A percentile compares a stretch with the other conserved stretches of the same genome.
Evolutionary conservation across 2,329 filamentous ascomycete genomes (phyloP).

Genomic region (Hortaea sp.): DNA sequence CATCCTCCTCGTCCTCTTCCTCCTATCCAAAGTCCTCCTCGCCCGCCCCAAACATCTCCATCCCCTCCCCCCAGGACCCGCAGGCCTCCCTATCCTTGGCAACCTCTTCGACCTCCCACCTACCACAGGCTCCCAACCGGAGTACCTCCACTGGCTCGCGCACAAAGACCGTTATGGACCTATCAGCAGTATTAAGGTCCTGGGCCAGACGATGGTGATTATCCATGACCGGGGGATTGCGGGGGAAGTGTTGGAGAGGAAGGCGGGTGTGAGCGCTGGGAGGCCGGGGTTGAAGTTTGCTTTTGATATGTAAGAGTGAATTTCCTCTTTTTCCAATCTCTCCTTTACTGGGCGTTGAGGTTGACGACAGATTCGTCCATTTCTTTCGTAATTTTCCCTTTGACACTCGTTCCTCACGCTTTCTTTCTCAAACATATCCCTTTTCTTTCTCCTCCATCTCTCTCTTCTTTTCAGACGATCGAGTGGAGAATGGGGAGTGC

Average conservation of each 20-base stretch:
- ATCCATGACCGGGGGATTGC: conserved; percentile 30
- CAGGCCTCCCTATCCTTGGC: conserved; percentile 12
- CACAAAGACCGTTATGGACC: conserved; percentile 27
- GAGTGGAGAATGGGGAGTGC: too few relatives aligned
- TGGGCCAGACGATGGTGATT: conserved; percentile 34
- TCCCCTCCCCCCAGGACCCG: conserved; percentile 14
- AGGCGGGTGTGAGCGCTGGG: conserved; percentile 27
- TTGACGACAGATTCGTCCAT: too few relatives aligned
- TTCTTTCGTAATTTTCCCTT: too few relatives aligned
- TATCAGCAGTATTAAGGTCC: conserved; percentile 30
- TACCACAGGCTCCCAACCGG: conserved; percentile 15
- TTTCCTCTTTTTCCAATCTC: too few relatives aligned
- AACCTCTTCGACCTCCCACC: conserved; percentile 15
- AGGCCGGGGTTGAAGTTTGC: conserved; percentile 22
- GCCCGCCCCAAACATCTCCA: too few relatives aligned
- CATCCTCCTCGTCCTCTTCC: too few relatives aligned
- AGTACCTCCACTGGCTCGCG: conserved; percentile 34
- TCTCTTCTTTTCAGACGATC: too few relatives aligned
- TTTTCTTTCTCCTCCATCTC: too few relatives aligned
- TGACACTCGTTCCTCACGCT: too few relatives aligned
- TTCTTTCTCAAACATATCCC: too few relatives aligned
- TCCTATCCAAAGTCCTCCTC: too few relatives aligned
- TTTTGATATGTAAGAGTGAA: conserved; percentile 7
- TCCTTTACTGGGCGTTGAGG: too few relatives aligned
- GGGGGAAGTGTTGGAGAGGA: conserved; percentile 30